A percentile compares a stretch with the other conserved stretches of the same genome.
phyloP scores from a whole-genome alignment of 23 red algal genomes.

The Pyropia yezoensis region DNA sequence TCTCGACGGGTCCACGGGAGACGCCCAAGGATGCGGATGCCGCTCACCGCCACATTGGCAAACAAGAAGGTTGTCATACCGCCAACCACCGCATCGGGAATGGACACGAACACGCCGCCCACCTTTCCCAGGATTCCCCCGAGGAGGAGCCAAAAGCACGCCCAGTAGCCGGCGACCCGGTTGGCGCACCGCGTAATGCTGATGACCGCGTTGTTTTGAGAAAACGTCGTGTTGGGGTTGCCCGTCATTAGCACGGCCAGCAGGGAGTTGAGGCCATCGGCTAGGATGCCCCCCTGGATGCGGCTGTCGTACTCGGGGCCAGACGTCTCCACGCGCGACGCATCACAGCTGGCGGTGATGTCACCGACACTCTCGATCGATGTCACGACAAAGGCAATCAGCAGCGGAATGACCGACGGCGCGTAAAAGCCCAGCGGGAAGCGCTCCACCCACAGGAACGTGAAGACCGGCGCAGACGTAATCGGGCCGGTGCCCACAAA shows the following conservation, averaged over 20 bases:
- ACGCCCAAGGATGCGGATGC: conserved; percentile 43
- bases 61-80: conserved; percentile 78
- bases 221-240: conserved; percentile 61
- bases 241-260: conserved; percentile 45
- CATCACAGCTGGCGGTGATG: conserved; percentile 48
- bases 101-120: conserved; percentile 56
- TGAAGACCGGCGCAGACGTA: conserved; percentile 13
- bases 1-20: conserved; percentile 43
- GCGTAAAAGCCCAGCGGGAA: conserved; percentile 57
- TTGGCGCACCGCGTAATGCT: conserved; percentile 48
- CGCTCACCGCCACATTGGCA: conserved; percentile 62
- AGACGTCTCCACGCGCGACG: conserved; percentile 39
- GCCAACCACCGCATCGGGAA: conserved; percentile 61
- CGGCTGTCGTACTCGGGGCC: conserved; percentile 29
- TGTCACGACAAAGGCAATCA: conserved; percentile 42
- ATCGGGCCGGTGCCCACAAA: conserved; percentile 22
- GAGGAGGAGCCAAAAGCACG: conserved; percentile 33
- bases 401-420: conserved; percentile 53
- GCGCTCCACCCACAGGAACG: conserved; percentile 43
- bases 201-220: conserved; percentile 84
- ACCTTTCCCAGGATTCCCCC: conserved; percentile 57
- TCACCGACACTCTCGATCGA: conserved; percentile 57
- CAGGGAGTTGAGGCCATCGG: conserved; percentile 59
- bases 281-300: conserved; percentile 56
- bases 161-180: conserved; percentile 33